Evolutionary conservation across 2,329 filamentous ascomycete genomes (phyloP), one percentile per base, ranked within the genome.

Genomic region (Alternaria longipes): DNA sequence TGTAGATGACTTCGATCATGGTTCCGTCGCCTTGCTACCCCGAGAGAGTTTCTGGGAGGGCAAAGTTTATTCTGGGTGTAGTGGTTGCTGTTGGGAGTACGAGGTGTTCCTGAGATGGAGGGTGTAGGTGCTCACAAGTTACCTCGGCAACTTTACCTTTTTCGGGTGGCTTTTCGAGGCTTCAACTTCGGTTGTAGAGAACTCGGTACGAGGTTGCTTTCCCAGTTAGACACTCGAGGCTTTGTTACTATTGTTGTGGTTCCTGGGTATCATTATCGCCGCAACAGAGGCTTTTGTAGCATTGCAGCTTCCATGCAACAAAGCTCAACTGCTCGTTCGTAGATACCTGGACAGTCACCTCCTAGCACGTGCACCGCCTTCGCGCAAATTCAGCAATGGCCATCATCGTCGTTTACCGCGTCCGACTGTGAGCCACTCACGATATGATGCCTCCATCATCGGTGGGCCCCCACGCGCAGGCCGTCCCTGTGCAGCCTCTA

Each of bases 1-100:
- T 77, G 69, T 84, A 84, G 59, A 85, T 81, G 12, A 77, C 76
- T 69, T 85, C 82, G 60, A 85, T 74, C 75, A 79, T 78, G 34
- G 46, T 72, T 45, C 34, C 18, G 54, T 28, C 11, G 45, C 32
- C 6, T 42, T 40, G 36, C 50, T n/a, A 46, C 26, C 20, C 36
- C 32, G 58, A 56, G 16, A 41, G 34, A 22, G 46, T 54, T 44
- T 52, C 28, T 59, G 38, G 44, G 55, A 28, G 8, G 36, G 18
- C 5, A 22, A 36, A 30, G 54, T 53, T 40, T 50, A 22, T 60
- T 44, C 36, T 56, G 44, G 34, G 46, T 45, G 59, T n/a, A 59
- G 62, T 62, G 56, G 24, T 59, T 32, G 44, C 36, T 55, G 44
- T 54, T 47, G 50, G 50, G 58, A 65, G 60, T 60, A 59, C 65